Base-by-base conservation (phyloP, 306 rosid genomes). In the Fagus crenata region DNA sequence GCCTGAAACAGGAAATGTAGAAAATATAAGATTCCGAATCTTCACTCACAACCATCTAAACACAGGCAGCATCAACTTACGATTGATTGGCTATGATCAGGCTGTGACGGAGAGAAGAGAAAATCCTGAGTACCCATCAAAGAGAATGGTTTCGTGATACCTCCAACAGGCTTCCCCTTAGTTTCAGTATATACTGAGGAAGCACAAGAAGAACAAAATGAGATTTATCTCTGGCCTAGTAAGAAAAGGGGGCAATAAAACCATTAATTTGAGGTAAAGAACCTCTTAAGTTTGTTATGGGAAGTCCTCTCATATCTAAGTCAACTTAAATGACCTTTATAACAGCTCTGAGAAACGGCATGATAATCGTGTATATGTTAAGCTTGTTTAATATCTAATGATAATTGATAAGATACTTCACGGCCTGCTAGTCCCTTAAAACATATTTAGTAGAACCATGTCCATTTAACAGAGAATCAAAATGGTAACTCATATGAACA, bases 51-150 rank as follows among this genome's bases (percentile, higher is more conserved):
- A 72, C 64, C 8, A 49, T 33, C 55, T 41, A 80, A 69, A 63
- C 80, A 59, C 36, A 77, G 12, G 64, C 37, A 56, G 54, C 51
- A 73, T 81, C 87, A 67, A 84, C 97, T 84, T 79, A 92, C 97
- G 46, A 77, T 77, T 74, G 89, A 67, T 72, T 87, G 87, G 74
- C 31, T 63, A 72, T 76, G 79, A 73, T 84, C 87, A 70, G 70
- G 71, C 33, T 63, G 80, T 15, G 89, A 69, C 18, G 87, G 80
- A 75, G 76, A 71, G 76, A 83, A 83, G 73, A 80, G 51, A 79
- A 77, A 79, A 78, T 84, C 86, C 71, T 58, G 86, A 80, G 53
- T 79, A 72, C 77, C 86, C 39, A 77, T 74, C 43, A 82, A 56
- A 0, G 77, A 75, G 32, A 42, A 64, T 18, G 84, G 75, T 53